Conservation (phyloP, 2,329 filamentous ascomycete genomes). For the Ophiocordyceps camponoti-floridani region DNA sequence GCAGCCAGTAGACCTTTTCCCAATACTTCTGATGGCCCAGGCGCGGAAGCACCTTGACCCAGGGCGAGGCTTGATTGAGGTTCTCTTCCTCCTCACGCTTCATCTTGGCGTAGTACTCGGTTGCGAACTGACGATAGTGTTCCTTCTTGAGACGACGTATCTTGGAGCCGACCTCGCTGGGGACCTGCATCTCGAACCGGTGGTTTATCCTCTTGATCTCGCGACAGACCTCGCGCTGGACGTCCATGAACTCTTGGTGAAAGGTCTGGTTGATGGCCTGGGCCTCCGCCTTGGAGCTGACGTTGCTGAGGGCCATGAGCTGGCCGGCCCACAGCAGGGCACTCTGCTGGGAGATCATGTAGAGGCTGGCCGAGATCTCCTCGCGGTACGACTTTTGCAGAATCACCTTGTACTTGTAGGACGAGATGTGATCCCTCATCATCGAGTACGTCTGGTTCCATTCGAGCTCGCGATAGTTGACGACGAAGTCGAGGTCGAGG, state of each 20-base stretch:
- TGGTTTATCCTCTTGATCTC: neutral
- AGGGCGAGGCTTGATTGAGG: neutral
- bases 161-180: neutral
- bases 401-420: neutral
- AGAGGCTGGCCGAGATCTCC: neutral
- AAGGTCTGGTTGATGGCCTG: neutral
- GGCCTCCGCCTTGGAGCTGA: neutral
- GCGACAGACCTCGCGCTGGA: neutral
- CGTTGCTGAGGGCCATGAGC: neutral
- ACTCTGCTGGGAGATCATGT: neutral
- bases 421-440: neutral
- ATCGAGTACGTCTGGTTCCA: neutral
- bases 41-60: neutral
- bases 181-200: neutral
- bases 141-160: neutral
- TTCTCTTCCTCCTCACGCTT: neutral
- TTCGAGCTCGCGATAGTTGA: neutral
- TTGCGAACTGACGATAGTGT: neutral
- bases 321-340: neutral
- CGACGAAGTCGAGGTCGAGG: neutral
- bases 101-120: neutral
- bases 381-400: neutral
- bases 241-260: neutral
- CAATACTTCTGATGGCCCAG: neutral
- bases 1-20: neutral